Evolutionary conservation across 1,139 yeast species (phyloP).

Genomic region (Yamadazyma oceani): DNA sequence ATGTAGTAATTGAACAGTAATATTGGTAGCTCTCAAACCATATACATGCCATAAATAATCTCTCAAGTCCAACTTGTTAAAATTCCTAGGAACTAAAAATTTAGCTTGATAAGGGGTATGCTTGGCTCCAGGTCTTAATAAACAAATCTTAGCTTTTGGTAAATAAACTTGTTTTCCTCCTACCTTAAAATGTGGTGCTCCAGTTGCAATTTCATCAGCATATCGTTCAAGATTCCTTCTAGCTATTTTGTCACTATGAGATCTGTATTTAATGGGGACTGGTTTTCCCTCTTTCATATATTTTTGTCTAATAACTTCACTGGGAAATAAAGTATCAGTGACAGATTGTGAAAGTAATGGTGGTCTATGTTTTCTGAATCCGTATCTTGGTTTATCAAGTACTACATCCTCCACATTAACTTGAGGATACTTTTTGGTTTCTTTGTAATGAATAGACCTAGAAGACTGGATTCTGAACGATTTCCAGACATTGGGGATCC

Average conservation of each 20-base stretch:
- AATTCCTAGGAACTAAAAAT: conserved; percentile 86
- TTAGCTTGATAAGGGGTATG: conserved; percentile 96
- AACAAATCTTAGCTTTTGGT: conserved; percentile 78
- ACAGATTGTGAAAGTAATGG: conserved; percentile 44
- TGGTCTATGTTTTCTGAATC: conserved; percentile 39
- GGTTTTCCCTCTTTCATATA: conserved; percentile 43
- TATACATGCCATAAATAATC: conserved; percentile 88
- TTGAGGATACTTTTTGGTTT: conserved; percentile 38
- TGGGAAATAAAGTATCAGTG: conserved; percentile 43
- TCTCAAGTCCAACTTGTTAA: conserved; percentile 86
- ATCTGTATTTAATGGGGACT: conserved; percentile 42
- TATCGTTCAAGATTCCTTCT: conserved; percentile 42
- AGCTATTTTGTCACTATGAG: conserved; percentile 37
- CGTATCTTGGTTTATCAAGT: conserved; percentile 38
- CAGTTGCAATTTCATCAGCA: conserved; percentile 58
- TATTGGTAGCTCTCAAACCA: conserved; percentile 82
- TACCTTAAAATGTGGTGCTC: conserved; percentile 74
- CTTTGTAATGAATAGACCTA: conserved; percentile 31
- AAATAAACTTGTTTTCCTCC: conserved; percentile 75
- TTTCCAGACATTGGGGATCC: too few species aligned
- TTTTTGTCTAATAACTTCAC: conserved; percentile 33
- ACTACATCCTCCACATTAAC: conserved; percentile 41
- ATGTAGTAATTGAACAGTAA: conserved; percentile 82
- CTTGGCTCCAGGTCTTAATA: conserved; percentile 86
- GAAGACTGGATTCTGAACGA: conserved; percentile 1